Evolutionary conservation across 1,139 yeast species (phyloP).

Genomic region (Candida neerlandica): DNA sequence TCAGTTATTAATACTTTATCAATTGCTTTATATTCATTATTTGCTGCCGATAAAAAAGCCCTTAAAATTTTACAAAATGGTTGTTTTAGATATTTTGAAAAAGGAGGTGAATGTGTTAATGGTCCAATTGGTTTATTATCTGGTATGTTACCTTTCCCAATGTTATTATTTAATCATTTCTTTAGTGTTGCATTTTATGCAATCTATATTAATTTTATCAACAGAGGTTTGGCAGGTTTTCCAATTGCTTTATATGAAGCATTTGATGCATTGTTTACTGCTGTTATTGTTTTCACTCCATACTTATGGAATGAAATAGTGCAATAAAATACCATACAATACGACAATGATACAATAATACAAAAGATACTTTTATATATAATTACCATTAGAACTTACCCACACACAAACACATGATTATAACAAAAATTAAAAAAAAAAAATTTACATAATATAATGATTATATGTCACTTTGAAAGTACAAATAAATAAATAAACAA

Average conservation of each 20-base stretch:
- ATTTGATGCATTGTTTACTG: conserved; percentile 69
- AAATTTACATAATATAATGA: background rate
- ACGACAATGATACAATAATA: too few species aligned
- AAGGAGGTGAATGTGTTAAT: conserved; percentile 78
- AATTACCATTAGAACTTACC: background rate
- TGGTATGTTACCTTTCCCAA: conserved; percentile 79
- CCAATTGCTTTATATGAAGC: conserved; percentile 76
- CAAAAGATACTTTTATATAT: conserved; percentile 2
- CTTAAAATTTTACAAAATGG: conserved; percentile 78
- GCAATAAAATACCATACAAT: too few species aligned
- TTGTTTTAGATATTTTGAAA: conserved; percentile 80
- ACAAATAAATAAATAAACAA: too few species aligned
- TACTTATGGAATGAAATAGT: conserved; percentile 57
- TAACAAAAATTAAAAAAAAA: too few species aligned
- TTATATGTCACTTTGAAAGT: too few species aligned
- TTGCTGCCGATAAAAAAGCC: conserved; percentile 79
- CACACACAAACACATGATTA: too few species aligned
- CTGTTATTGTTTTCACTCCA: conserved; percentile 78
- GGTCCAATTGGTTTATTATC: conserved; percentile 85
- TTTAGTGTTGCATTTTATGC: conserved; percentile 89
- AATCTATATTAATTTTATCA: conserved; percentile 66
- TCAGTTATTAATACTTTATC: conserved; percentile 89
- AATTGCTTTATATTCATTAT: conserved; percentile 83
- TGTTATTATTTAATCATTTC: conserved; percentile 77
- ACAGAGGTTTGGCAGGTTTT: conserved; percentile 65